Evolutionary conservation across 225 moss, liverwort and hornwort species (phyloP), one percentile per base, ranked within the genome.

Genomic region (Pseudisothecium myosuroides): DNA sequence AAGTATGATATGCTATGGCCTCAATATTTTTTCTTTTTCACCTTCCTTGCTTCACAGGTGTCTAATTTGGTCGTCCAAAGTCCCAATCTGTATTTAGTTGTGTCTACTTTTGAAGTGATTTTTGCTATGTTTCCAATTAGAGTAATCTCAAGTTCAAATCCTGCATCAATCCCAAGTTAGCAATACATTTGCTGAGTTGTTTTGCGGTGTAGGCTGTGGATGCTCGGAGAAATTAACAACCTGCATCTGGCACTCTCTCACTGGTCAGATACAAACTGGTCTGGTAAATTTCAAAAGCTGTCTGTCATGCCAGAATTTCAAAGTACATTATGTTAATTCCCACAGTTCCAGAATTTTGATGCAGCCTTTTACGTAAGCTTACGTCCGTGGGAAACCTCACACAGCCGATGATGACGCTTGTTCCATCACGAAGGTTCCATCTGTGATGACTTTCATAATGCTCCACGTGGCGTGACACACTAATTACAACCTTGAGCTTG

Each of bases 91-190:
- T 24, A 9, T 16, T 24, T 55, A 2, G 8, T 12, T 76, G 1
- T 14, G 11, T 17, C 31, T 32, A 31, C 2, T 8, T 8, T 36
- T 8, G 0, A 5, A 9, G 0, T 4, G 8, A 9, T 23, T 36
- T 36, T 10, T 15, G 15, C 9, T 9, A 17, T 14, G 36, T 22
- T 37, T 36, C 24, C 55, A 16, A 5, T 36, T 5, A 23, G 1
- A 54, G 12, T 5, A 37, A 37, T 37, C 15, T 55, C 16, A 13
- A 47, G 7, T 12, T 49, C 7, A 18, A 17, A 19, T 32, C 18
- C 31, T 20, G 7, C 12, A 50, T 49, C 75, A 75, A 49, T 75
- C 76, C 34, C 2, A 50, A 32, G 34, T 52, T 34, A 5, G 11
- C 50, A 75, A 32, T 47, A 18, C 2, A 18, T 32, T 31, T 32